Evolutionary conservation across 495 filamentous ascomycete genomes (phyloP).

Genomic region (Penicillium taxi): DNA sequence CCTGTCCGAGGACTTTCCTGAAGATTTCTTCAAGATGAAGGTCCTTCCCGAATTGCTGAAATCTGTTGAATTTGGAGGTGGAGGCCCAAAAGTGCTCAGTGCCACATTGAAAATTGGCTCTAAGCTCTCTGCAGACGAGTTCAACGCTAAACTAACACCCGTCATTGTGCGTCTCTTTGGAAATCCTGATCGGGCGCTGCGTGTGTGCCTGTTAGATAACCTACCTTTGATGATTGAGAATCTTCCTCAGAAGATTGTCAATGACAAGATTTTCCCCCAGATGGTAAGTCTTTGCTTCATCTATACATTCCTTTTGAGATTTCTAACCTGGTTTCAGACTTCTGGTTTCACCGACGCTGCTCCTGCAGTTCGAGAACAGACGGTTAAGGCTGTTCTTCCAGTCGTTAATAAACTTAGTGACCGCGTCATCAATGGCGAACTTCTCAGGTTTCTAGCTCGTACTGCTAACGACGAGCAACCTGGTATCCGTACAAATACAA

Average conservation of each 20-base stretch:
- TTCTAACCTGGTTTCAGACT: conserved; percentile 37
- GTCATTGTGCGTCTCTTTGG: conserved; percentile 81
- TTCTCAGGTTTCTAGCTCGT: conserved; percentile 85
- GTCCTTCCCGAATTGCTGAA: conserved; percentile 92
- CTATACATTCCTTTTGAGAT: neutral
- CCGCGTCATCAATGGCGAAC: conserved; percentile 84
- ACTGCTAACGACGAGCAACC: conserved; percentile 97
- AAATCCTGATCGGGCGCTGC: conserved; percentile 84
- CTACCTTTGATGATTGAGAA: conserved; percentile 87
- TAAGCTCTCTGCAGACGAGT: conserved; percentile 84
- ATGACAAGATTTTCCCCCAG: conserved; percentile 93
- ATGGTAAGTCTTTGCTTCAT: conserved; percentile 48
- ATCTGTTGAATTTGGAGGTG: conserved; percentile 93
- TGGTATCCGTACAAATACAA: conserved; percentile 95
- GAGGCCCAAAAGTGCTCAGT: conserved; percentile 82
- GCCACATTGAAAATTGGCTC: conserved; percentile 83
- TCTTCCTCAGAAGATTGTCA: conserved; percentile 81
- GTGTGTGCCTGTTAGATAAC: conserved; percentile 86
- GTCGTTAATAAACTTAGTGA: conserved; percentile 86
- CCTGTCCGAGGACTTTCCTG: conserved; percentile 86
- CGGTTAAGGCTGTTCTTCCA: conserved; percentile 81
- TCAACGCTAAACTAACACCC: conserved; percentile 73
- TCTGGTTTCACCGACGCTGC: conserved; percentile 90
- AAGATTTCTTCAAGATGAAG: conserved; percentile 97
- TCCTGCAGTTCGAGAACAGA: conserved; percentile 89